phyloP scores from a whole-genome alignment of 176 grass and related monocot genomes.

The Phyllostachys edulis region DNA sequence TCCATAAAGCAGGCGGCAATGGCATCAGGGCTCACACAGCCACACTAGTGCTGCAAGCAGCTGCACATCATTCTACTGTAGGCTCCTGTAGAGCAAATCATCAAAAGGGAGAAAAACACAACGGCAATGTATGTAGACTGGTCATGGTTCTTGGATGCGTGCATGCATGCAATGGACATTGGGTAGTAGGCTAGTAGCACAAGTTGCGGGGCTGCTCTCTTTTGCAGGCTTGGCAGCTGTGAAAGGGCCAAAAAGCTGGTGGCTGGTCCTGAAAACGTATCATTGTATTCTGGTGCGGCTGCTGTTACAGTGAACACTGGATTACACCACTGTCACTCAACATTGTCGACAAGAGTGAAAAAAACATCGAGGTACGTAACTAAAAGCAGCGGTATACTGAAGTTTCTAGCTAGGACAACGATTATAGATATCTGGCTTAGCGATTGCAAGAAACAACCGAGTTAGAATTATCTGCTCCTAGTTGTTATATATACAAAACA shows the following conservation, averaged over 20 bases:
- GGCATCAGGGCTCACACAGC: not conserved
- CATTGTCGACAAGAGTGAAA: not conserved
- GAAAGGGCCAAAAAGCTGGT: conserved; percentile 20
- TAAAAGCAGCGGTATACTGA: not conserved
- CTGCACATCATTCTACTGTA: conserved; percentile 18
- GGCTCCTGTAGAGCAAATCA: conserved; percentile 38
- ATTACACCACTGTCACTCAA: not conserved
- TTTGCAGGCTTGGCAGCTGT: conserved; percentile 34
- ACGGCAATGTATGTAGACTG: not conserved
- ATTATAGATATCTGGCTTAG: not conserved
- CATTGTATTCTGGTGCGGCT: conserved; percentile 13
- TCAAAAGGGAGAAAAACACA: conserved; percentile 18
- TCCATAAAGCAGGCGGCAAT: not conserved
- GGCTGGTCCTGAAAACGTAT: conserved; percentile 1
- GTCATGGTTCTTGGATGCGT: conserved; percentile 12
- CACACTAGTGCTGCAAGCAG: not conserved
- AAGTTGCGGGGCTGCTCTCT: not conserved
- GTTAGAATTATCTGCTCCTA: not conserved
- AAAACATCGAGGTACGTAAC: not conserved
- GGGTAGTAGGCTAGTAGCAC: not conserved
- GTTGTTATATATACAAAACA: not conserved
- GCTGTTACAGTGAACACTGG: not conserved
- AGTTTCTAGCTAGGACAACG: not conserved
- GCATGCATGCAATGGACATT: conserved; percentile 21
- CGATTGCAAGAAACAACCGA: too few relatives aligned